Evolutionary conservation across 2,329 filamentous ascomycete genomes (phyloP), one percentile per base, ranked within the genome.

Genomic region (Ascocoryne sarcoides): DNA sequence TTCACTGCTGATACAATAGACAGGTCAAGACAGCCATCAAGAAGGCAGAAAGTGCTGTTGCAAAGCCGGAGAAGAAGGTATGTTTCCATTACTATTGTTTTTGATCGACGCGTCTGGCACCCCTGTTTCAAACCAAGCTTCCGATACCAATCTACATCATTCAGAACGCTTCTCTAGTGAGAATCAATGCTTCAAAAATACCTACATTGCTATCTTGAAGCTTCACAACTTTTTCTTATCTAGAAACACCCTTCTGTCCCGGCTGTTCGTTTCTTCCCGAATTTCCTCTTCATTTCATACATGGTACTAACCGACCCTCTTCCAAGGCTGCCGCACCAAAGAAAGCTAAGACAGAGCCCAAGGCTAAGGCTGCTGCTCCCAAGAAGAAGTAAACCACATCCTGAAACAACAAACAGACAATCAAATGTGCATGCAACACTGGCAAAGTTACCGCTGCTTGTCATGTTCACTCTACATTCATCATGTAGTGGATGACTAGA

Each of bases 41-140:
- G 50, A 60, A 60, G 49, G 53, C 39, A 7, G 57, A 54, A 23
- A 55, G 51, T 5, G 51, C 48, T 40, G 42, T 61, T 15, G 43
- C 39, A 17, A 63, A 62, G 36, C 58, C 61, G n/a, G 60, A 48
- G 37, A 64, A 63, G 52, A 63, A 63, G 56, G 61, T 55, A 49
- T 26, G 50, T 47, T 37, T 20, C 34, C 28, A 28, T 36, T n/a
- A 14, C 37, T 17, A 30, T 43, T 48, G 53, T 46, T 53, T 52
- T 35, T 53, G 36, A 45, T 46, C 36, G 43, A 52, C 51, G 52
- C 52, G 52, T 50, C 43, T 16, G 40, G 14, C 7, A 49, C 44
- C 50, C 46, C 45, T 53, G 46, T 49, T 26, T 36, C 37, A 41
- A 39, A 39, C 10, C 31, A 41, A 36, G 12, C 28, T 45, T 18